Conservation (phyloP, 371 early-diverging fungal species). For the Blastocladiella emersonii region DNA sequence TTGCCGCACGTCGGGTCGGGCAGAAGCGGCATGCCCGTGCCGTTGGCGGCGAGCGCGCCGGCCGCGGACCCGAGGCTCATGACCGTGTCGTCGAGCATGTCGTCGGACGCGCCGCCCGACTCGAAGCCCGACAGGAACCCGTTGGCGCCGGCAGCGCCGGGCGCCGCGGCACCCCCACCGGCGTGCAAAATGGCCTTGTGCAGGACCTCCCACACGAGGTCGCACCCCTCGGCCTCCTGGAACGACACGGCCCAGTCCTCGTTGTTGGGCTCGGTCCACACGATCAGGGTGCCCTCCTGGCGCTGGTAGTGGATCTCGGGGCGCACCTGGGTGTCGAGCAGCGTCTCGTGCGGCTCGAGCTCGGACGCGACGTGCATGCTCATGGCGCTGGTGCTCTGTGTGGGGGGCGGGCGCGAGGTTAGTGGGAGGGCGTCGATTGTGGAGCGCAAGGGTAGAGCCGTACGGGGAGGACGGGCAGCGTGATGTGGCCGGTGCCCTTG, state of each 20-base stretch:
- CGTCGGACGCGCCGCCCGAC: not conserved
- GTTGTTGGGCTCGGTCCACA: constrained; percentile 74
- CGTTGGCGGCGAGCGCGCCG: too few species aligned
- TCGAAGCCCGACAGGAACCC: too few species aligned
- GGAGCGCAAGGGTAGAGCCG: not conserved
- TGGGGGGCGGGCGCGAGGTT: not conserved
- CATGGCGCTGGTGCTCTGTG: too few species aligned
- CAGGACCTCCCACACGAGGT: constrained; percentile 60
- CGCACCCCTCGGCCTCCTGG: constrained; percentile 69
- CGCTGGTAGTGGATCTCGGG: constrained; percentile 47
- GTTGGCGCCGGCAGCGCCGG: too few species aligned
- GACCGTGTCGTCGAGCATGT: not conserved
- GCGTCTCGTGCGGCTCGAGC: constrained; percentile 40
- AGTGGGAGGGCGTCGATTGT: too few species aligned
- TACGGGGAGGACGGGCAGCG: constrained; percentile 39
- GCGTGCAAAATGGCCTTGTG: too few species aligned
- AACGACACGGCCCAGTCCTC: constrained; percentile 80
- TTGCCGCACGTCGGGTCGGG: constrained; percentile 49
- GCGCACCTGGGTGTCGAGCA: constrained; percentile 7
- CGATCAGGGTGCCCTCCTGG: constrained; percentile 76
- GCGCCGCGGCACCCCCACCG: too few species aligned
- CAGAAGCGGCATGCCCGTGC: too few species aligned
- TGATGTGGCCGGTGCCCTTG: constrained; percentile 63
- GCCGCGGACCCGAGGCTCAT: constrained; percentile 15
- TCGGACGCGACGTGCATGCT: too few species aligned